Evolutionary conservation across 768 basidiomycete genomes (phyloP), one percentile per base, ranked within the genome.

Genomic region (Tephrocybe sp.): DNA sequence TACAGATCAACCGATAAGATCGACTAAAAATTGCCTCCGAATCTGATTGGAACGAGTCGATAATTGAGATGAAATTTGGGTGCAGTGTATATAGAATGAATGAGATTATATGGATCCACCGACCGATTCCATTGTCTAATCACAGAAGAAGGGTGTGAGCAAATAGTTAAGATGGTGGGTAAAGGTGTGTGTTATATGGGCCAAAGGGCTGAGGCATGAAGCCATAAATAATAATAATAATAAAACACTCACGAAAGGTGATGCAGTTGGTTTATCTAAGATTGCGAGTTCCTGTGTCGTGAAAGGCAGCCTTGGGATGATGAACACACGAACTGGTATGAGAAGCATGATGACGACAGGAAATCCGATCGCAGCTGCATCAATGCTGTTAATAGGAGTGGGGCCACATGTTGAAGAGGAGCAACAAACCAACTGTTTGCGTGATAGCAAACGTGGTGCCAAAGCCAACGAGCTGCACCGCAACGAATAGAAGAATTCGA

Each of bases 201-300:
- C 14, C 8, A 34, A 41, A 35, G 38, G 4, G 31, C 30, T 14
- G 34, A 31, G 8, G 13, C 34, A 13, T 12, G 40, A 22, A 2
- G 34, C 14, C 38, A 34, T 14, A 17, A 8, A 42, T n/a, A 19
- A 41, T 20, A 14, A n/a, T 20, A 17, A 1, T 76, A 77, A 53
- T 80, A 39, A 35, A 55, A 38, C 5, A 81, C 89, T 73, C 60
- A 91, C 88, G 57, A 89, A 89, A n/a, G 83, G 78, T 12, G 89
- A 92, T 10, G 95, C 94, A 0, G 90, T 87, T 0, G 92, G 89
- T 2, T 89, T 87, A 64, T 97, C 95, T n/a, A 98, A 76, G 17
- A 93, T 85, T 2, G 73, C 74, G 34, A 98, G 69, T 62, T 97
- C 95, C 53, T 87, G 88, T 3, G 66, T 60, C 0, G 85, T 86